Conservation (phyloP, 2,329 filamentous ascomycete species). For the Cytospora mali region DNA sequence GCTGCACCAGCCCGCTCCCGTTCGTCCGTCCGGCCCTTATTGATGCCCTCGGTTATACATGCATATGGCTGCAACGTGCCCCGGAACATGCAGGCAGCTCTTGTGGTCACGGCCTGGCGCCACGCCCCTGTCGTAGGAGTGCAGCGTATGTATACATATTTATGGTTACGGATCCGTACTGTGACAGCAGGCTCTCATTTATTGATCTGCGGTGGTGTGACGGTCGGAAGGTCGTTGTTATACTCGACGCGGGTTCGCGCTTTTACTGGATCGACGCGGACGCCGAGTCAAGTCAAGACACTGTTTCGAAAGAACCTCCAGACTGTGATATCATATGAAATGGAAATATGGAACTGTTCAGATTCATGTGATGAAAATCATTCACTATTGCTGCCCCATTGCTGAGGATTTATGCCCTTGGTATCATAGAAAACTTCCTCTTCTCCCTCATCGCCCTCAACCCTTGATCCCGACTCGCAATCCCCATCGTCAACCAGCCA, state of each 20-base stretch:
- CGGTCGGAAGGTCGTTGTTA: conserved; percentile 12
- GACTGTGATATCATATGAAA: too few relatives aligned
- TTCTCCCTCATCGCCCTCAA: neutral
- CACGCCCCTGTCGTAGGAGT: neutral
- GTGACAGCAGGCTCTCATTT: too few relatives aligned
- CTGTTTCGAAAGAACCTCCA: too few relatives aligned
- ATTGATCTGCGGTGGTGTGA: neutral
- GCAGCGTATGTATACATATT: neutral
- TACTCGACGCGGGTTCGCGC: neutral
- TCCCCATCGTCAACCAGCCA: neutral
- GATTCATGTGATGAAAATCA: neutral
- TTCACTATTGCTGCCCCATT: conserved; percentile 3
- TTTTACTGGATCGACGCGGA: conserved; percentile 13
- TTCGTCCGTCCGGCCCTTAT: conserved; percentile 10
- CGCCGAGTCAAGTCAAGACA: conserved; percentile 13
- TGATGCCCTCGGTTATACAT: conserved; percentile 19
- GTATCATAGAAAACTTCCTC: conserved; percentile 3
- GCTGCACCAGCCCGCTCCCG: conserved; percentile 7
- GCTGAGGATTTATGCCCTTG: conserved; percentile 12
- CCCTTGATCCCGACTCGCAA: neutral
- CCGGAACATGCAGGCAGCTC: too few relatives aligned
- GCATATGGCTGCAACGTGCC: neutral
- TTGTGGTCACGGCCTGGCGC: neutral
- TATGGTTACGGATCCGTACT: neutral
- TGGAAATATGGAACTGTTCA: too few relatives aligned